phyloP scores from a whole-genome alignment of 495 filamentous ascomycete genomes.

The Letharia lupina region DNA sequence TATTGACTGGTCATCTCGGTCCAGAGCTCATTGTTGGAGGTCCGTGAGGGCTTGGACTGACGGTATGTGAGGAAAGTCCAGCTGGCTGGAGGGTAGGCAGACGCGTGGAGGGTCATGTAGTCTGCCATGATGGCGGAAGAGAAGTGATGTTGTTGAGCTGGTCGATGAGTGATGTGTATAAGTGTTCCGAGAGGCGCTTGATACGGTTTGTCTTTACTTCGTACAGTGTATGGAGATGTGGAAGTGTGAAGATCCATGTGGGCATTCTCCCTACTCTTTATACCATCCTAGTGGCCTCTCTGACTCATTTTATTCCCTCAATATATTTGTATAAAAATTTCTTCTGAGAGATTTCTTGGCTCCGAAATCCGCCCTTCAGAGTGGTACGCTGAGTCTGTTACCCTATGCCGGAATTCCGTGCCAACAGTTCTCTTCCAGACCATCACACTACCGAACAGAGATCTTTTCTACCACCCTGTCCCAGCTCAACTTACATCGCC shows the following conservation, averaged over 20 bases:
- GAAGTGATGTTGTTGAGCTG: neutral
- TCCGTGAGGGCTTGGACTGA: neutral
- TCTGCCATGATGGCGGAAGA: neutral
- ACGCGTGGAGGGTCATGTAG: neutral
- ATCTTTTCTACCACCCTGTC: no score
- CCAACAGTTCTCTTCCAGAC: no score
- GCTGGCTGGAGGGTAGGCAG: neutral
- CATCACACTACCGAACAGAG: no score
- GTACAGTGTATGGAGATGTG: neutral
- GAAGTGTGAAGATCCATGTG: neutral
- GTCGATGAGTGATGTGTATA: neutral
- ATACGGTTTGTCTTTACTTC: neutral
- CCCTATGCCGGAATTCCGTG: no score
- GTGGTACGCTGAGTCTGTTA: no score
- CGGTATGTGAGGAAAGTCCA: neutral
- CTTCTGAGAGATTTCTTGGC: neutral
- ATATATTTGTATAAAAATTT: neutral
- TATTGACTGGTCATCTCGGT: neutral
- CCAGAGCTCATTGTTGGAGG: neutral
- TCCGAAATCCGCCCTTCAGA: no score
- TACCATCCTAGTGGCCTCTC: neutral
- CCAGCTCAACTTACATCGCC: no score
- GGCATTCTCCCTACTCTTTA: neutral
- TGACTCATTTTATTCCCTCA: neutral
- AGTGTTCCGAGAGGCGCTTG: neutral